Base-by-base conservation (phyloP, 108 stramenopile species). In the Stephanodiscus triporus region DNA sequence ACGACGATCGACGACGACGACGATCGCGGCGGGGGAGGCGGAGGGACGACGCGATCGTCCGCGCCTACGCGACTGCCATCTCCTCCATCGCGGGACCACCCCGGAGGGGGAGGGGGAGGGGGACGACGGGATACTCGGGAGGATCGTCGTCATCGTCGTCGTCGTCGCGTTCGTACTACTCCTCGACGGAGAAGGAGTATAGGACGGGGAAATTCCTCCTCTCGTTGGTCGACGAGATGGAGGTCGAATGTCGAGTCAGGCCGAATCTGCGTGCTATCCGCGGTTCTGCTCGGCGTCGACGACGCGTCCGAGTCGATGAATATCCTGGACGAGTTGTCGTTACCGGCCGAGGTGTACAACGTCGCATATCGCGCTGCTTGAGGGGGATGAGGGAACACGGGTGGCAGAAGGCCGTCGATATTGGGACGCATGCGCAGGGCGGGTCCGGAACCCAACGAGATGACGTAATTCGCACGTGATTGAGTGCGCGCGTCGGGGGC, bases 331-430 rank as follows among this genome's bases (percentile, higher is more conserved):
- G 37, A 29, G 19, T 76, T 80, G n/a, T n/a, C n/a, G n/a, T n/a
- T n/a, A n/a, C n/a, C 74, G 37, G 79, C 70, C n/a, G 74, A 80
- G 40, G 79, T 80, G 9, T 67, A 78, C 70, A 71, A 78, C 29
- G 64, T 71, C 23, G 70, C 50, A 0, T n/a, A 49, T 1, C 58
- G 27, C 19, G 70, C 45, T 71, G 56, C 27, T 60, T 58, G 19
- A 55, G 36, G 36, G 36, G 36, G 36, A 36, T 36, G 6, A 4
- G 57, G 57, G 9, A 58, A 2, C 36, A n/a, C n/a, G 84, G 73
- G 20, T 91, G 85, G 85, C 84, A 88, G 68, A 73, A 56, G 16
- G 87, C 85, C 6, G 8, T 60, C 81, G 11, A 47, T 88, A 23
- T 63, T 85, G 54, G 75, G 81, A 17, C 49, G 69, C 20, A 89